Conservation (phyloP, 2,329 filamentous ascomycete species). For the Pseudocercospora fuligena region DNA sequence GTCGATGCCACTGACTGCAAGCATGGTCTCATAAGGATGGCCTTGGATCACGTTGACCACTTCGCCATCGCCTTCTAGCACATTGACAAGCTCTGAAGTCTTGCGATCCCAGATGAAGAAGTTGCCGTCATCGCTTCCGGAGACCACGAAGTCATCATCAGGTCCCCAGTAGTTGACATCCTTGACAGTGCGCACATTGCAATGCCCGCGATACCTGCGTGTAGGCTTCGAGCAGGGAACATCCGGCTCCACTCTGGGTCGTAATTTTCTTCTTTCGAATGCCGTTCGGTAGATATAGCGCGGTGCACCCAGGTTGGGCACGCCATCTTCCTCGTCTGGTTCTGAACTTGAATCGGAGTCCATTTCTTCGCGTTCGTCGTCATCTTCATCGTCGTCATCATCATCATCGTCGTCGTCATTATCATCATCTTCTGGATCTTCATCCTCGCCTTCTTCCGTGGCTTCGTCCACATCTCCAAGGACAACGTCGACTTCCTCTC, state of each 20-base stretch:
- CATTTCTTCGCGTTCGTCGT: constrained; percentile 29
- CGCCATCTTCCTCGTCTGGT: constrained; percentile 44
- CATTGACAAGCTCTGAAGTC: constrained; percentile 64
- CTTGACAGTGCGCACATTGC: constrained; percentile 70
- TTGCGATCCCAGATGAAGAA: constrained; percentile 72
- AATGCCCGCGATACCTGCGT: constrained; percentile 65
- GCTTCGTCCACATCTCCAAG: not conserved
- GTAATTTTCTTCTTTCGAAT: constrained; percentile 52
- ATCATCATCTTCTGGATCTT: constrained; percentile 30
- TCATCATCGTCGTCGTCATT: constrained; percentile 37
- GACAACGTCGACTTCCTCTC: not conserved
- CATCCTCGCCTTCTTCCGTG: not conserved
- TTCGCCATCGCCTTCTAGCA: constrained; percentile 69
- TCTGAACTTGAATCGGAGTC: constrained; percentile 39
- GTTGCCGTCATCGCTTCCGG: constrained; percentile 68
- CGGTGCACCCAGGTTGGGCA: constrained; percentile 38
- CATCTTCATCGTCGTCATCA: constrained; percentile 34
- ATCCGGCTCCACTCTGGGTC: constrained; percentile 58
- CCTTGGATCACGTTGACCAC: constrained; percentile 73
- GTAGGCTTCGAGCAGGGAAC: constrained; percentile 63
- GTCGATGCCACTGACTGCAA: constrained; percentile 67
- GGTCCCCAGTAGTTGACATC: constrained; percentile 72
- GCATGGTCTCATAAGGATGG: constrained; percentile 69
- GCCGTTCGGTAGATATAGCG: constrained; percentile 54
- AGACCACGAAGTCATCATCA: constrained; percentile 71